Evolutionary conservation across 495 filamentous ascomycete genomes (phyloP), one percentile per base, ranked within the genome.

Genomic region (Aspergillus affinis): DNA sequence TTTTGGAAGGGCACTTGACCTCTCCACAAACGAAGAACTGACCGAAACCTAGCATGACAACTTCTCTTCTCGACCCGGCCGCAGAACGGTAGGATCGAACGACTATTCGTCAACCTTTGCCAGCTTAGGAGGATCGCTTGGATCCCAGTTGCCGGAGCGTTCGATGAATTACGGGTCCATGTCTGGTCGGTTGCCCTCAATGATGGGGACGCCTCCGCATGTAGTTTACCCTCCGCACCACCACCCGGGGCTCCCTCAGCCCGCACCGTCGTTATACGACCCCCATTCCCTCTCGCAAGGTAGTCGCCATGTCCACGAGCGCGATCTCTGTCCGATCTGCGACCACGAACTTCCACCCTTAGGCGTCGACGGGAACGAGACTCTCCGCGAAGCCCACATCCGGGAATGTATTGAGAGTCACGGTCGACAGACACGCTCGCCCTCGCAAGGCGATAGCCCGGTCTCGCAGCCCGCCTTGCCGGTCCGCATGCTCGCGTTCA

Each of bases 321-420:
- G 91, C 62, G 94, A 98, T 71, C 85, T 93, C 58, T 98, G 94
- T 68, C 93, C 93, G 4, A 86, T 97, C 55, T 98, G 94, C 65
- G 88, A 92, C 60, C 75, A 75, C 10, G 83, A 85, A 62, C 84
- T 98, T 7, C 92, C 92, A 0, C 81, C 88, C 9, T 77, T 87
- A 20, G 78, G 74, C 10, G 70, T 78, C 3, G 81, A 90, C 52
- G 81, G 83, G 13, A 86, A 78, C 20, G 84, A 90, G 56, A 71
- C 81, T 12, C 77, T 80, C 0, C 84, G 93, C 13, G 91, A 93
- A 70, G 74, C 79, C 12, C 94, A 98, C 67, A 87, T 97, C 46
- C 80, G 82, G 17, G 77, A 74, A 2, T 98, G 94, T 72, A 93
- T 98, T 27, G 77, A 78, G 6, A 70, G 60, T 32, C 73, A 75